Base-by-base conservation (phyloP, 352 stramenopile genomes). In the Phytopythium sindhum region DNA sequence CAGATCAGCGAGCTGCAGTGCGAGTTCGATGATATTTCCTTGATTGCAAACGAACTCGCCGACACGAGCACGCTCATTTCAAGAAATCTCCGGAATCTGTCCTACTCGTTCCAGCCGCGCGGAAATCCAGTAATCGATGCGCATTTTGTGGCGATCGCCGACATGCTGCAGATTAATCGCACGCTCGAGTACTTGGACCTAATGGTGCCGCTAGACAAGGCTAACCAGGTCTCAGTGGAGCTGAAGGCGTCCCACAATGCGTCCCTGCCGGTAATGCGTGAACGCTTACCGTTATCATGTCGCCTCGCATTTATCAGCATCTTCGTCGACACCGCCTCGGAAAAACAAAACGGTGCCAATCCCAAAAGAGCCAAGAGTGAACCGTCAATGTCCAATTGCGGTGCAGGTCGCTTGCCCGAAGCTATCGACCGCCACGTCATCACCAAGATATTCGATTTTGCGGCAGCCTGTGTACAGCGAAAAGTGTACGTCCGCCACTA, bases 141-240 rank as follows among this genome's bases (percentile, higher is more conserved):
- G 15, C 51, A 57, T 9, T 57, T 57, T 17, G 17, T 12, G 0
- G 29, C 51, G 11, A 26, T 57, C 28, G 24, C 14, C 0, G 29
- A 57, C 12, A 57, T 57, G 51, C 51, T 57, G 14, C 28, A 44
- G 51, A 28, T 2, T 21, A 57, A 57, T 11, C 19, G 29, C n/a
- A 60, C 35, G 23, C 33, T 60, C n/a, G 53, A 60, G 53, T 50
- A 48, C n/a, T 19, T 60, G n/a, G 31, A 47, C n/a, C 29, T 57
- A 9, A 57, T 42, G 29, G 51, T 57, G 29, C 29, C 51, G 19
- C 8, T 23, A 4, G 8, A 28, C 24, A 24, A 23, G 28, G 19
- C 33, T 24, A 19, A 39, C 14, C 29, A 17, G 31, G 35, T 33
- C 17, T 48, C 53, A 4, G 12, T 6, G 19, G n/a, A 33, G 21